Base-by-base conservation (phyloP, 306 rosid species). In the Rosa lucieae region DNA sequence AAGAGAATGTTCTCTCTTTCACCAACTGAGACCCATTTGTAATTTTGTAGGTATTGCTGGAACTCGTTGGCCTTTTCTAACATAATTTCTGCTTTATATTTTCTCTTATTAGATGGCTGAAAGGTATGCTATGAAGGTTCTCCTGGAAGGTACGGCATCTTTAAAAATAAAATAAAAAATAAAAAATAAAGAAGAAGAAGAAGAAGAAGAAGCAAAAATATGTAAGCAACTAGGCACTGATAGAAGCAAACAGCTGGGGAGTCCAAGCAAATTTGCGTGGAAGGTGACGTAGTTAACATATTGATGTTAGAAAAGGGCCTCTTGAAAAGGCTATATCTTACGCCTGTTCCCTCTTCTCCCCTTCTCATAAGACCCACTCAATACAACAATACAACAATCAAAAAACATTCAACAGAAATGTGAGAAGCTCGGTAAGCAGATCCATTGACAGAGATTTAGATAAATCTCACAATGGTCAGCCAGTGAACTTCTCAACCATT, bases 371-470 rank as follows among this genome's bases (percentile, higher is more conserved):
- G 56, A 56, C 37, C 44, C 47, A 21, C 13, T 17, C 48, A 61
- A 65, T 10, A 74, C 39, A 17, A 0, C 48, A 61, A 65, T 10
- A 74, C 39, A 17, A 0, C 3, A 29, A 39, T 15, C 8, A 43
- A 5, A 7, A 32, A 20, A 14, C 37, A 37, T 6, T 3, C 1
- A 7, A 6, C 67, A 0, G 21, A 74, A 80, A 83, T 90, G 80
- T 90, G 58, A 87, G 91, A 92, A 92, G 83, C 86, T 92, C 89
- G 90, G 97, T 94, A 92, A 92, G 96, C 97, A 94, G 93, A 92
- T 81, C 18, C 69, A 82, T 82, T 63, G 84, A 90, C 82, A 52
- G 86, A 90, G 44, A 86, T 6, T 8, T 46, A 46, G 43, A 55
- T 10, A 77, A 78, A 82, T 72, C 82, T 73, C 81, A 81, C 97